phyloP scores from a whole-genome alignment of 371 early-diverging fungal genomes.

The Mucor lusitanicus region DNA sequence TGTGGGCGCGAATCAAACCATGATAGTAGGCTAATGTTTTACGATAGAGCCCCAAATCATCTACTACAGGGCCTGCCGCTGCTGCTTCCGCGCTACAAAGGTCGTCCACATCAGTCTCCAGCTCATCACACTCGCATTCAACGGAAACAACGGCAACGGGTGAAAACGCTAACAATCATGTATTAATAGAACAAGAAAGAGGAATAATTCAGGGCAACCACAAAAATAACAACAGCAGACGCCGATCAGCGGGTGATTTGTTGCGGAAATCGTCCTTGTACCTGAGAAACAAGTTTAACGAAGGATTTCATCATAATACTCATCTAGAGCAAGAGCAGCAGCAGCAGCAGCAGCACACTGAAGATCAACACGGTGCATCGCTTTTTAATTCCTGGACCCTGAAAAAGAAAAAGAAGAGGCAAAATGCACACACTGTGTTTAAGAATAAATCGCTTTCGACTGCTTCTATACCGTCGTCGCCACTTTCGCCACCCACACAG shows the following conservation, averaged over 20 bases:
- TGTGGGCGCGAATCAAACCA: not conserved
- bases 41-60: not conserved
- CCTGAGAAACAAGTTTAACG: conserved; percentile 17
- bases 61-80: not conserved
- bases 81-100: not conserved
- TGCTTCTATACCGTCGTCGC: not conserved
- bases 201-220: not conserved
- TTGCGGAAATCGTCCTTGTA: conserved; percentile 28
- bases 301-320: not conserved
- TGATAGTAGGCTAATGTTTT: not conserved
- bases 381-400: conserved; percentile 14
- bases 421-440: conserved; percentile 11
- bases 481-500: not conserved
- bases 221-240: not conserved
- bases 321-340: not conserved
- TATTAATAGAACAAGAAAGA: not conserved
- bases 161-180: not conserved
- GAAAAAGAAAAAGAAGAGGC: conserved; percentile 16
- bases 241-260: conserved; percentile 19
- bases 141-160: not conserved
- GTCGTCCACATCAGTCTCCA: not conserved
- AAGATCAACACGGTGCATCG: conserved; percentile 9
- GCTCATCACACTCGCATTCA: not conserved
- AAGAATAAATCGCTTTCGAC: not conserved
- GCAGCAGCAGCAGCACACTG: not conserved